Evolutionary conservation across 306 rosid genomes (phyloP), one percentile per base, ranked within the genome.

Genomic region (Vachellia pachyceras): DNA sequence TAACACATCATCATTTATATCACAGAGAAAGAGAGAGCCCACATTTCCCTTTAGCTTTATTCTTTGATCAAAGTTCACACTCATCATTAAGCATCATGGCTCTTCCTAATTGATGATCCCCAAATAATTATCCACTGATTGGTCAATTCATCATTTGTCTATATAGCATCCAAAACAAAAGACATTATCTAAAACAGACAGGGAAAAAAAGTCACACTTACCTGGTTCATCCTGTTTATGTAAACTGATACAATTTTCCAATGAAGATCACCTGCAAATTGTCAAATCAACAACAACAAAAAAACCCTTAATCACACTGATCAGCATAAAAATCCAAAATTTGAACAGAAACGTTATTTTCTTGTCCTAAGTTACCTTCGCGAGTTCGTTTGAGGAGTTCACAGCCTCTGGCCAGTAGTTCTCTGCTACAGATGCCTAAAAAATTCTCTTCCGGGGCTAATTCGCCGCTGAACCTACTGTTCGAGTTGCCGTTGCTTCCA

Each of bases 311-410:
- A 57, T 50, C 20, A 58, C 39, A 11, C 76, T 60, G 54, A 45
- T 73, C 72, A 71, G 17, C 66, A 49, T 54, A 54, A 36, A 13
- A 41, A 15, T 68, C n/a, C 68, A 69, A 5, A 5, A 60, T 20
- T 42, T 14, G 0, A 71, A 72, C 36, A 58, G 66, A 25, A 61
- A 61, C 36, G 57, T 37, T 3, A 1, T 23, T 17, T 29, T 20
- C 63, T n/a, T 61, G 65, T 58, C 65, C 15, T 58, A 58, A 22
- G 3, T 15, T 2, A 93, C 99, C 99, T 78, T 85, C 82, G 20
- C 99, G 94, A 12, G 99, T 96, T 72, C 97, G 98, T 76, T 96
- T 96, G 54, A 96, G 98, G 23, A 96, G 92, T 66, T 93, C 99
- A 39, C 87, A 82, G 15, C 99, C 99, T 72, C 91, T 81, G 6